A percentile compares a stretch with the other conserved stretches of the same genome.
phyloP scores from a whole-genome alignment of 768 basidiomycete species.

The Pluteus cervinus region DNA sequence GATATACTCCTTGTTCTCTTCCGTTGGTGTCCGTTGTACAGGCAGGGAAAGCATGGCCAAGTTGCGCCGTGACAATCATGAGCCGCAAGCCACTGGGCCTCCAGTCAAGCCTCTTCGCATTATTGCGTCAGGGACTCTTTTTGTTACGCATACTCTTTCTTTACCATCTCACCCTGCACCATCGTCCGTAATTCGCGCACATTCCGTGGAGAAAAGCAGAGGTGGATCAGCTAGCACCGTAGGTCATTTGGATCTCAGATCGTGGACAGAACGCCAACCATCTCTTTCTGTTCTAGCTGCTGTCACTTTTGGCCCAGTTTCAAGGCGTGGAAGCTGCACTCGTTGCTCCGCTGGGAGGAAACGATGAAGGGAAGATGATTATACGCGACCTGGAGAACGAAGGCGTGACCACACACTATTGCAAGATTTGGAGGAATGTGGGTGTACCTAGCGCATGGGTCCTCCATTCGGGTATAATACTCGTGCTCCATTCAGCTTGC shows the following conservation, averaged over 20 bases:
- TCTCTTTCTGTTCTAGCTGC: conserved; percentile 28
- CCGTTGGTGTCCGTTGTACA: too few relatives aligned
- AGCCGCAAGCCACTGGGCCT: conserved; percentile 18
- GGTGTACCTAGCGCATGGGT: conserved; percentile 83
- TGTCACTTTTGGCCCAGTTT: conserved; percentile 71
- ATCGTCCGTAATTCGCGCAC: conserved; percentile 57
- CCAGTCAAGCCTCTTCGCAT: conserved; percentile 52
- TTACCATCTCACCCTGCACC: conserved; percentile 56
- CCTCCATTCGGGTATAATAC: conserved; percentile 54
- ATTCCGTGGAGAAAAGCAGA: conserved; percentile 59
- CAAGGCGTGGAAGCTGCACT: conserved; percentile 58
- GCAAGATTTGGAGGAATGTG: conserved; percentile 65
- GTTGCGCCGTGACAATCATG: conserved; percentile 37
- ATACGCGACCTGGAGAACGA: conserved; percentile 58
- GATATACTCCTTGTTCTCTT: too few relatives aligned
- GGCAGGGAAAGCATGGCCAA: conserved; percentile 39
- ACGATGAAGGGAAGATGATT: conserved; percentile 60
- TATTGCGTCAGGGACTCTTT: conserved; percentile 75
- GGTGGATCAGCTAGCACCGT: conserved; percentile 70
- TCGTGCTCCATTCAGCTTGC: neutral
- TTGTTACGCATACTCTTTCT: conserved; percentile 66
- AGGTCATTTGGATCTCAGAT: conserved; percentile 3
- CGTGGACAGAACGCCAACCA: conserved; percentile 3
- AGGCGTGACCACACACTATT: conserved; percentile 65
- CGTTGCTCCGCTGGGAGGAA: conserved; percentile 69